phyloP scores from a whole-genome alignment of 2,329 filamentous ascomycete genomes.

The Beauveria pseudobassiana region DNA sequence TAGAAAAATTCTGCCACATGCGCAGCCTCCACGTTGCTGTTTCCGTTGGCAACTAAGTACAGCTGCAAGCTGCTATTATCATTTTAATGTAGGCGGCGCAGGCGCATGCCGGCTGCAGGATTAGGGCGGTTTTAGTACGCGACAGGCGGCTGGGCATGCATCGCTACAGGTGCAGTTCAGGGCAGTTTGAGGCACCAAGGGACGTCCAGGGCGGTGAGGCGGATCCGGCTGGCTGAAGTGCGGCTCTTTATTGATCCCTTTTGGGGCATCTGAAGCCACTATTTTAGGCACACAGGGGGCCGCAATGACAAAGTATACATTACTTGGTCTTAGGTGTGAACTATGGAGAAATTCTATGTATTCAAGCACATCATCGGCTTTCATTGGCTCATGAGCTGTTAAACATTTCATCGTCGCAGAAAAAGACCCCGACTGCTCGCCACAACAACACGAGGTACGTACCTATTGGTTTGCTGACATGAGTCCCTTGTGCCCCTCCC shows the following conservation, averaged over 20 bases:
- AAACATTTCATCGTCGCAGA: background rate
- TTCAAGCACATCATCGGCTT: background rate
- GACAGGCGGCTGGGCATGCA: background rate
- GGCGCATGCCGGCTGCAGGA: background rate
- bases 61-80: background rate
- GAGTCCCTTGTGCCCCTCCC: background rate
- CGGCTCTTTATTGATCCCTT: constrained; percentile 11
- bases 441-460: background rate
- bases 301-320: no score
- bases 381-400: background rate
- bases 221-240: constrained; percentile 9
- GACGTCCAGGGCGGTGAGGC: constrained; percentile 6
- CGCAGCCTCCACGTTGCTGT: background rate
- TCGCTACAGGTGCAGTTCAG: background rate
- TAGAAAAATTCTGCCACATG: constrained; percentile 4
- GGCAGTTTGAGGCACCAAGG: background rate
- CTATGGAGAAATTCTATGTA: background rate
- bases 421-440: background rate
- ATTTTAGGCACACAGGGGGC: no score
- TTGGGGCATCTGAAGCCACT: no score
- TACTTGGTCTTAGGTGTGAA: no score
- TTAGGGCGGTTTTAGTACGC: background rate
- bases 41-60: no score
- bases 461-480: background rate
- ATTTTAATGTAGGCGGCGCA: background rate